A percentile compares a stretch with the other conserved stretches of the same genome.
These are phyloP conservation scores for Pythium sukuiense DNA, from an alignment of 352 stramenopile genomes.

Conservation along the genomic window DNA sequence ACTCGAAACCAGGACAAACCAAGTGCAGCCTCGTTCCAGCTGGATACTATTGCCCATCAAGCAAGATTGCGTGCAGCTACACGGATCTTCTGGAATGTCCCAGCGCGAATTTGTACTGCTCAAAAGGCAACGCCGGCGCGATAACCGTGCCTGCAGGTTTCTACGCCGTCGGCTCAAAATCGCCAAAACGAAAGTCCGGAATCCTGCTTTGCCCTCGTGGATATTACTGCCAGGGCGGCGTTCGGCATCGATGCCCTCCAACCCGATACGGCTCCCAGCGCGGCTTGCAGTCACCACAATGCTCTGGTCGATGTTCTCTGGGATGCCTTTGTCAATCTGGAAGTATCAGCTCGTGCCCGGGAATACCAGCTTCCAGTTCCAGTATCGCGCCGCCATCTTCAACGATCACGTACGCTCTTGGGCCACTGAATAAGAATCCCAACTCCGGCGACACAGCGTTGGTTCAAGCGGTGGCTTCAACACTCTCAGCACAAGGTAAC, in stretches of 20 bases:
- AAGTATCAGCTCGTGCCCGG: constrained; percentile 48
- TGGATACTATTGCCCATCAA: constrained; percentile 43
- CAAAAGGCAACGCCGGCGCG: constrained; percentile 37
- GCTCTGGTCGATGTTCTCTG: constrained; percentile 42
- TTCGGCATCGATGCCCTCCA: constrained; percentile 38
- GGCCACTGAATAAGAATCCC: constrained; percentile 28
- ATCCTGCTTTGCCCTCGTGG: constrained; percentile 48
- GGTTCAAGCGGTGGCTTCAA: not conserved
- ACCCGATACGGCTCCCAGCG: constrained; percentile 42
- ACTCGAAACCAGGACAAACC: constrained; percentile 50
- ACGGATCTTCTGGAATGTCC: constrained; percentile 38
- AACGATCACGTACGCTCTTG: constrained; percentile 37
- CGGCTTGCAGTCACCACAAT: constrained; percentile 40
- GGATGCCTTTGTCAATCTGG: constrained; percentile 52
- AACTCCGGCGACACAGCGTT: constrained; percentile 11
- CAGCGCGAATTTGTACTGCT: constrained; percentile 46
- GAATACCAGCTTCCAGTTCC: constrained; percentile 20
- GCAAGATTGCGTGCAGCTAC: constrained; percentile 34
- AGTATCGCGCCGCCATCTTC: constrained; percentile 36
- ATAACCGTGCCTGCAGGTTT: constrained; percentile 41
- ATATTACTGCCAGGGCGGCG: constrained; percentile 49
- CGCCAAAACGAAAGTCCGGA: constrained; percentile 21
- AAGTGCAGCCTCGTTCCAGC: constrained; percentile 40
- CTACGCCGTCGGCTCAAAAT: constrained; percentile 48
- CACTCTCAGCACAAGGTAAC: constrained; percentile 5